Evolutionary conservation across 495 filamentous ascomycete genomes (phyloP), one percentile per base, ranked within the genome.

Genomic region (Ramalina intermedia): DNA sequence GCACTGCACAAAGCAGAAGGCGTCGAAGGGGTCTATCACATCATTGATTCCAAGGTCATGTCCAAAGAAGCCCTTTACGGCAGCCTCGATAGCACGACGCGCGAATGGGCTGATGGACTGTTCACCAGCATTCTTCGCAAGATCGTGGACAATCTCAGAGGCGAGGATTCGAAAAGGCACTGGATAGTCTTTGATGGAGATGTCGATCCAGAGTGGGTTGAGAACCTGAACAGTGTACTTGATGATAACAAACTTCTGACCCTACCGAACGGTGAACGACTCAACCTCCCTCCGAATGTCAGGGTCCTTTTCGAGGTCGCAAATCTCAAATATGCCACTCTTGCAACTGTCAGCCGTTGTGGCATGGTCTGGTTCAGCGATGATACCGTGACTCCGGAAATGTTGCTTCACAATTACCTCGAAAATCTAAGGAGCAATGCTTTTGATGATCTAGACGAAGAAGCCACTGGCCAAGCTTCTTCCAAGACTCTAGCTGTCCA

Each of bases 341-440:
- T 96, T 37, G 91, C 91, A 37, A 99, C 91, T 37, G 91, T 99
- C 57, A 87, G 81, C 81, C 87, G 91, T 67, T 99, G 91, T 66
- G 91, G 91, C 72, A 99, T 99, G 91, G 91, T 99, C 7, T 99
- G 91, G 91, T 96, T 96, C 67, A 96, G 89, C 60, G 89, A 93
- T 53, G 93, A 99, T 58, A 96, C 87, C 16, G 88, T 99, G 37
- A 89, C 85, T 17, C 75, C 86, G 6, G 75, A 73, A 54, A 95
- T 99, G 87, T 87, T 96, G 78, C 79, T 96, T 35, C 67, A 76
- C 50, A 87, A 95, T 61, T 94, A 96, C 59, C 77, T 99, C 27
- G 79, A 89, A 53, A 79, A 79, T 37, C 75, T 99, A 12, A 75
- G 81, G 52, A 81, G 78, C 3, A 78, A 84, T 47, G 75, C 84